Percentiles rank a stretch among this genome's conserved stretches.
Conservation (phyloP, 495 filamentous ascomycete species). For the Penicillium canariense region DNA sequence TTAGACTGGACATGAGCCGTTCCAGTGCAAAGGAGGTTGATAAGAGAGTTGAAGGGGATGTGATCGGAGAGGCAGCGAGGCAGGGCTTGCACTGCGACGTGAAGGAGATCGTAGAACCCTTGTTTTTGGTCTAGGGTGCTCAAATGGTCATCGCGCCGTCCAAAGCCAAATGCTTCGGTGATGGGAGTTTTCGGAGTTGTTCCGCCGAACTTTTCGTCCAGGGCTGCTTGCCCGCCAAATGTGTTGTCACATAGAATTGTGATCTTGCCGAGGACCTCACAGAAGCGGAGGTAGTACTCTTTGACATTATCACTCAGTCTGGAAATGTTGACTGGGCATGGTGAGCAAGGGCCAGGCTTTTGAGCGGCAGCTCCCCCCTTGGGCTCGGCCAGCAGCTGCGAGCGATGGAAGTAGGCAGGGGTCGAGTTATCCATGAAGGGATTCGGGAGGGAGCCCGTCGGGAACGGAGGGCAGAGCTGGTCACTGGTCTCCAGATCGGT, state of each 20-base stretch:
- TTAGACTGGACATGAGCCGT: conserved; percentile 93
- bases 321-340: conserved; percentile 70
- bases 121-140: conserved; percentile 80
- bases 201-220: conserved; percentile 91
- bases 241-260: conserved; percentile 94
- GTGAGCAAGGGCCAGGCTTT: conserved; percentile 33
- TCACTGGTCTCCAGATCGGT: conserved; percentile 87
- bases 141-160: conserved; percentile 72
- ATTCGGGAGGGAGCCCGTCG: conserved; percentile 50
- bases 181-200: conserved; percentile 90
- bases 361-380: conserved; percentile 35
- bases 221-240: conserved; percentile 90
- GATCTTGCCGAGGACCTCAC: conserved; percentile 92
- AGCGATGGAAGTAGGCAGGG: conserved; percentile 36
- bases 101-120: conserved; percentile 91
- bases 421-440: conserved; percentile 40
- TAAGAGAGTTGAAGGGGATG: conserved; percentile 88
- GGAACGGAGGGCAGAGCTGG: conserved; percentile 77
- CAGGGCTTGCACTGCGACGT: conserved; percentile 92
- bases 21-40: conserved; percentile 94
- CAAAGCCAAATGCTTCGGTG: conserved; percentile 89
- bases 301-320: conserved; percentile 72
- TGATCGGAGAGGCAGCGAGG: conserved; percentile 88
- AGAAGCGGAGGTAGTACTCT: conserved; percentile 85
- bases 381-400: conserved; percentile 42